Conservation (phyloP, 345 rosid species). For the Litchi chinensis region DNA sequence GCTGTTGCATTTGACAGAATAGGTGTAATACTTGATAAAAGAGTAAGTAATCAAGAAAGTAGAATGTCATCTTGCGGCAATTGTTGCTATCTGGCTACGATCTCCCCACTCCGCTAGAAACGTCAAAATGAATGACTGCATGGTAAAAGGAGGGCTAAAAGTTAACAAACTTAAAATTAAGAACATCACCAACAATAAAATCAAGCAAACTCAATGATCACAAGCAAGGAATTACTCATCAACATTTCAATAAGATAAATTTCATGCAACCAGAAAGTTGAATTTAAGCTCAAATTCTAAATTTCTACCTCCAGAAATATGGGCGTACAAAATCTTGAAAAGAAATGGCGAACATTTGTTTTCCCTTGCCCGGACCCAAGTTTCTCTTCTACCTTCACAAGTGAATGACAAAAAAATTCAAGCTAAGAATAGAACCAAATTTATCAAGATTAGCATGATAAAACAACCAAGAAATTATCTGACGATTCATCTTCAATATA, state of each 20-base stretch:
- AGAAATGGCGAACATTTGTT: slow-evolving; percentile 71
- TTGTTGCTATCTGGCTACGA: slow-evolving; percentile 99
- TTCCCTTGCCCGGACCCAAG: slow-evolving; percentile 93
- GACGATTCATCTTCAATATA: neutral
- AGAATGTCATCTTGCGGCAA: slow-evolving; percentile 71
- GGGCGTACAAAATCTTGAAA: slow-evolving; percentile 96
- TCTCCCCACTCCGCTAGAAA: slow-evolving; percentile 99
- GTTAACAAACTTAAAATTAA: neutral
- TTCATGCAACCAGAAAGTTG: neutral
- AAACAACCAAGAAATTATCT: neutral
- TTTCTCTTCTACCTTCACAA: slow-evolving; percentile 90
- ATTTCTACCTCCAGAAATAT: slow-evolving; percentile 87
- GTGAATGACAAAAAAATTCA: slow-evolving; percentile 1
- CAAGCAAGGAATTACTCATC: neutral
- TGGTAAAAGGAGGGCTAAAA: slow-evolving; percentile 7
- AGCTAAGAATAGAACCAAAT: neutral
- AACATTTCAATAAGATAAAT: neutral
- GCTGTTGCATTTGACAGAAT: neutral
- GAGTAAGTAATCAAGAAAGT: slow-evolving; percentile 9
- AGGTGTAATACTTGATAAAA: neutral
- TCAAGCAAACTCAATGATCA: neutral
- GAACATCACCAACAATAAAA: neutral
- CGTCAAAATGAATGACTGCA: slow-evolving; percentile 92
- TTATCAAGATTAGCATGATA: neutral
- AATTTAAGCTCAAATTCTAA: neutral